Evolutionary conservation across 805 yeast species (phyloP).

Genomic region (Suhomyces tanzawaensis): DNA sequence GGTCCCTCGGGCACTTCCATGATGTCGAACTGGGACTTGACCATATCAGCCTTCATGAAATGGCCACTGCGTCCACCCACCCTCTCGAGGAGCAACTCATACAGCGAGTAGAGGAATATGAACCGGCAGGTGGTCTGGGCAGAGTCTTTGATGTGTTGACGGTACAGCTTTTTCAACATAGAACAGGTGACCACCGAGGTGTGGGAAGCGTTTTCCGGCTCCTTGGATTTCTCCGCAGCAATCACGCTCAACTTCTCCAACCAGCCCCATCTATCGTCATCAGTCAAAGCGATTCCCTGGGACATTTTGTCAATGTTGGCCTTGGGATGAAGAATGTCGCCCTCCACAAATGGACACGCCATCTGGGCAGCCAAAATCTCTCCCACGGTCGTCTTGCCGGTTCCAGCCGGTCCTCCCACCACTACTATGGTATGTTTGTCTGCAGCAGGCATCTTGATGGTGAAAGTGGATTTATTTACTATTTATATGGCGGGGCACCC

Average conservation of each 20-base stretch:
- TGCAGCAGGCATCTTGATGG: background rate
- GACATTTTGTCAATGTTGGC: conserved; percentile 81
- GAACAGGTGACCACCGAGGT: conserved; percentile 76
- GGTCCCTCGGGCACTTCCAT: conserved; percentile 64
- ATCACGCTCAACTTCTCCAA: conserved; percentile 47
- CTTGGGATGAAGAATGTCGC: conserved; percentile 75
- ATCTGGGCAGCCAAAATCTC: conserved; percentile 44
- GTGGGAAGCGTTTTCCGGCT: conserved; percentile 16
- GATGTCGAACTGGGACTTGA: conserved; percentile 70
- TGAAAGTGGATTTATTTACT: background rate
- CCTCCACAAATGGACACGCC: conserved; percentile 68
- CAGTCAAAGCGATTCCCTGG: conserved; percentile 73
- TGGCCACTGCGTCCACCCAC: conserved; percentile 69
- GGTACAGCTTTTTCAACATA: conserved; percentile 70
- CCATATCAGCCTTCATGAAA: conserved; percentile 86
- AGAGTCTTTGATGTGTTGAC: conserved; percentile 54
- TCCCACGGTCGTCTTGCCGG: conserved; percentile 88
- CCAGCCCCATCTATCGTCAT: conserved; percentile 95
- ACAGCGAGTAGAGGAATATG: conserved; percentile 65
- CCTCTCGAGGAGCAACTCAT: conserved; percentile 58
- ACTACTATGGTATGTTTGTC: conserved; percentile 44
- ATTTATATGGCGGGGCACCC: background rate
- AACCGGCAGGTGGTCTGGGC: conserved; percentile 46
- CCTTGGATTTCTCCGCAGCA: conserved; percentile 39
- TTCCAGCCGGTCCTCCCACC: conserved; percentile 95